These are phyloP conservation scores for Abrus precatorius DNA, from an alignment of 306 rosid genomes.

Conservation along the genomic window DNA sequence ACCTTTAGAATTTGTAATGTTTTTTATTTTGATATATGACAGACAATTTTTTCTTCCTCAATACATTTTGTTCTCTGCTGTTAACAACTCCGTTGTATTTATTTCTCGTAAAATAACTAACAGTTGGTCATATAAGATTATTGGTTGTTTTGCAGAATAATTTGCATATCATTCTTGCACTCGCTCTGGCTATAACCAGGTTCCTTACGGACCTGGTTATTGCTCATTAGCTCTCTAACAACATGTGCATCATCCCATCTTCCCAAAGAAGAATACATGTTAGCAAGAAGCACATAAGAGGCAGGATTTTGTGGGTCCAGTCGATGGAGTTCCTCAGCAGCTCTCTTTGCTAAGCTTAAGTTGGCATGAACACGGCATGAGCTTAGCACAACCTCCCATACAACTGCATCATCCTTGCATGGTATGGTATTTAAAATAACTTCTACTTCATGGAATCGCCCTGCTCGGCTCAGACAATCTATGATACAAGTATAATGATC, in stretches of 20 bases:
- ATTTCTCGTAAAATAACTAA: too few relatives aligned
- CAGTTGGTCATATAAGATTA: neutral
- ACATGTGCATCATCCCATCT: slow-evolving; percentile 83
- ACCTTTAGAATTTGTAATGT: too few relatives aligned
- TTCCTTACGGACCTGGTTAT: slow-evolving; percentile 64
- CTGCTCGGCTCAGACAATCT: slow-evolving; percentile 79
- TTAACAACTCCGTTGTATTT: too few relatives aligned
- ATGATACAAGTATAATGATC: slow-evolving; percentile 82
- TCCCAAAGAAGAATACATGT: slow-evolving; percentile 80
- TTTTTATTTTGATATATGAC: too few relatives aligned
- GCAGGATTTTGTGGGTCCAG: slow-evolving; percentile 67
- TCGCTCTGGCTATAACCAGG: slow-evolving; percentile 85
- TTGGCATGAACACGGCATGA: slow-evolving; percentile 76
- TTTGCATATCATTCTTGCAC: slow-evolving; percentile 48
- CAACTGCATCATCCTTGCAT: slow-evolving; percentile 72
- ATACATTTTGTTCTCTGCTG: too few relatives aligned
- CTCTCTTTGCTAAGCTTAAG: slow-evolving; percentile 72
- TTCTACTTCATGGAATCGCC: slow-evolving; percentile 75
- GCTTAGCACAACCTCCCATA: slow-evolving; percentile 91
- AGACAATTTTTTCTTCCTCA: too few relatives aligned
- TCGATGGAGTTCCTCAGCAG: slow-evolving; percentile 72
- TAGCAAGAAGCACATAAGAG: slow-evolving; percentile 79
- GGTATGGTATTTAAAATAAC: slow-evolving; percentile 69
- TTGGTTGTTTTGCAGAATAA: slow-evolving; percentile 29
- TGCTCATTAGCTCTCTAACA: slow-evolving; percentile 74